Evolutionary conservation across 2,329 filamentous ascomycete genomes (phyloP).

Genomic region (Pezicula radicicola): DNA sequence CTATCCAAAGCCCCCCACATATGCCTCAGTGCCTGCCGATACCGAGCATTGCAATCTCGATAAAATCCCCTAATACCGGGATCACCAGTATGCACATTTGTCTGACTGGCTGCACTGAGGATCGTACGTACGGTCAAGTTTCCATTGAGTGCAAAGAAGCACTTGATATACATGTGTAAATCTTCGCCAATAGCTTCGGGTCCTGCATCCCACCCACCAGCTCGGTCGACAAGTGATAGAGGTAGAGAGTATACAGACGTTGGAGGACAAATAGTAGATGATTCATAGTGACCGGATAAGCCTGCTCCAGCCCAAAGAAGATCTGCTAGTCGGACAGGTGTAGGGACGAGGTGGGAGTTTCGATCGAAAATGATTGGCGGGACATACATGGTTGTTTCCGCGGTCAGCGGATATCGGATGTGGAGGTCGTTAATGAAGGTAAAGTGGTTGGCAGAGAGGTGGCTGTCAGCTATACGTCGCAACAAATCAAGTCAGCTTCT

Average conservation of each 20-base stretch:
- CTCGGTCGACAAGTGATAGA: slow-evolving; percentile 62
- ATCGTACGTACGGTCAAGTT: slow-evolving; percentile 63
- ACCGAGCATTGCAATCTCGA: slow-evolving; percentile 61
- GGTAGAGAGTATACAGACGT: slow-evolving; percentile 73
- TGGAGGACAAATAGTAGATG: slow-evolving; percentile 63
- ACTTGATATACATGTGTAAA: slow-evolving; percentile 76
- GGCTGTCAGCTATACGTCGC: slow-evolving; percentile 58
- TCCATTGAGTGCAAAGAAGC: slow-evolving; percentile 71
- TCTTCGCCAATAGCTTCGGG: slow-evolving; percentile 73
- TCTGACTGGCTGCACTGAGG: slow-evolving; percentile 68
- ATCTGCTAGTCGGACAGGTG: slow-evolving; percentile 68
- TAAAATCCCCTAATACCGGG: slow-evolving; percentile 48
- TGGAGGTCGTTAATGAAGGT: slow-evolving; percentile 62
- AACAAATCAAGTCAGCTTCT: slow-evolving; percentile 1
- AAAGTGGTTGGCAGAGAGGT: slow-evolving; percentile 68
- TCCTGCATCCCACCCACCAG: slow-evolving; percentile 70
- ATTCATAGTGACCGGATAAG: slow-evolving; percentile 63
- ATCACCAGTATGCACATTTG: slow-evolving; percentile 62
- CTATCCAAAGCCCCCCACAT: slow-evolving; percentile 75
- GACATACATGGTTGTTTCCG: slow-evolving; percentile 61
- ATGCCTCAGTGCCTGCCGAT: slow-evolving; percentile 69
- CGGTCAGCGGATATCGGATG: slow-evolving; percentile 54
- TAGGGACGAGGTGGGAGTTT: slow-evolving; percentile 65
- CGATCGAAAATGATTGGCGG: slow-evolving; percentile 73
- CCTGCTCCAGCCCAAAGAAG: slow-evolving; percentile 71